These are phyloP conservation scores for Naganishia randhawae DNA, from an alignment of 768 basidiomycete genomes.

Conservation along the genomic window DNA sequence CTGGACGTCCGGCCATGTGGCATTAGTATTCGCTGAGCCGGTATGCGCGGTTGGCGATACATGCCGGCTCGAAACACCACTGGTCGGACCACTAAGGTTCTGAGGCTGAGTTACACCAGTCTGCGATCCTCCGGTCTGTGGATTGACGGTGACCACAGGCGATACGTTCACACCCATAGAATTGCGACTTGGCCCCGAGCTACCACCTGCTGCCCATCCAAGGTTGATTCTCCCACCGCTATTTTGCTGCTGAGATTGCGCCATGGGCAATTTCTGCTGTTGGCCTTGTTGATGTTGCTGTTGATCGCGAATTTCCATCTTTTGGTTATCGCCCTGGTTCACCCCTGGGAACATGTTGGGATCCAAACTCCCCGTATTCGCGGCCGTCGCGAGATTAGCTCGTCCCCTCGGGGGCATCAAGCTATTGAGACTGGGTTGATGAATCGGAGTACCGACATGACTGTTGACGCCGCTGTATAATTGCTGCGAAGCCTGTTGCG, in stretches of 20 bases:
- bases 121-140: not conserved
- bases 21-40: not conserved
- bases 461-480: not conserved
- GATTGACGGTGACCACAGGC: not conserved
- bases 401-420: constrained; percentile 6
- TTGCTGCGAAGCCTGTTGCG: not conserved
- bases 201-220: not conserved
- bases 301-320: not conserved
- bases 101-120: not conserved
- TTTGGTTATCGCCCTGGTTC: constrained; percentile 1
- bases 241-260: not conserved
- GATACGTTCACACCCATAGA: not conserved
- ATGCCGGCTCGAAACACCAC: constrained; percentile 1
- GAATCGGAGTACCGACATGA: constrained; percentile 11
- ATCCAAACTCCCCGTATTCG: not conserved
- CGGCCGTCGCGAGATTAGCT: not conserved
- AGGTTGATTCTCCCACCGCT: constrained; percentile 1
- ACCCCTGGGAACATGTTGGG: constrained; percentile 12
- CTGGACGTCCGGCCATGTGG: constrained; percentile 8
- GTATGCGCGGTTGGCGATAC: constrained; percentile 8
- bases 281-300: too few relatives aligned
- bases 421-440: constrained; percentile 22
- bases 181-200: not conserved
- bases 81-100: not conserved
- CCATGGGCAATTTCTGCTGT: not conserved